A percentile compares a stretch with the other conserved stretches of the same genome.
Conservation (phyloP, 177 flowering plant species). For the Vitis hybrid region DNA sequence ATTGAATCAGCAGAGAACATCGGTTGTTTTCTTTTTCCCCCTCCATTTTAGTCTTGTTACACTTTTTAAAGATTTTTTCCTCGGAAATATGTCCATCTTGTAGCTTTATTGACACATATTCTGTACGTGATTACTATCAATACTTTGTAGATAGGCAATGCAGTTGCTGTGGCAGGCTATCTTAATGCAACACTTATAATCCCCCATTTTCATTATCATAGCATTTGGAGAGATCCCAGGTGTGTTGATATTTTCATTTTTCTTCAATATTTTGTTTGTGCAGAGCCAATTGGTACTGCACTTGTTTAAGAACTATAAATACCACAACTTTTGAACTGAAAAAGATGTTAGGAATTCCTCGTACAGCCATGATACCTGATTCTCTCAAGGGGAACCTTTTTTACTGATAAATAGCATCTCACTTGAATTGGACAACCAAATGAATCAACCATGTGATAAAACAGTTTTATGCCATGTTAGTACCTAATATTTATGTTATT, state of each 20-base stretch:
- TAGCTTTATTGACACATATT: conserved; percentile 14
- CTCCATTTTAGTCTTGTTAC: conserved; percentile 2
- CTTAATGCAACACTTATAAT: conserved; percentile 95
- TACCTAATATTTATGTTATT: not conserved
- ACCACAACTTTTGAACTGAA: not conserved
- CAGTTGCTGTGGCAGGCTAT: conserved; percentile 98
- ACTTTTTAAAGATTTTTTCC: not conserved
- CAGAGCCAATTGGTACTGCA: not conserved
- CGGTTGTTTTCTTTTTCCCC: conserved; percentile 48
- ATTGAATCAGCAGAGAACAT: conserved; percentile 94
- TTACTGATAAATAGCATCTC: not conserved
- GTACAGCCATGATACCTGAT: not conserved
- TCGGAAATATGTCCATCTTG: not conserved
- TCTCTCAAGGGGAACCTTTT: not conserved
- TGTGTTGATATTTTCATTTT: conserved; percentile 23
- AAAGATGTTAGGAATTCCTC: not conserved
- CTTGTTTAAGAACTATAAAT: not conserved
- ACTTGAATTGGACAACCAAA: not conserved
- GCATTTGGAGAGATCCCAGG: conserved; percentile 99
- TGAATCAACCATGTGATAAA: not conserved
- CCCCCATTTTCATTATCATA: conserved; percentile 93
- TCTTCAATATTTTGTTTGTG: not conserved
- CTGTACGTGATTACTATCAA: conserved; percentile 8
- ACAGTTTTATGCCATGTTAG: no score
- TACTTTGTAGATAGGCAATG: conserved; percentile 87